phyloP scores from a whole-genome alignment of 805 yeast genomes.

The Kregervanrija delftensis region DNA sequence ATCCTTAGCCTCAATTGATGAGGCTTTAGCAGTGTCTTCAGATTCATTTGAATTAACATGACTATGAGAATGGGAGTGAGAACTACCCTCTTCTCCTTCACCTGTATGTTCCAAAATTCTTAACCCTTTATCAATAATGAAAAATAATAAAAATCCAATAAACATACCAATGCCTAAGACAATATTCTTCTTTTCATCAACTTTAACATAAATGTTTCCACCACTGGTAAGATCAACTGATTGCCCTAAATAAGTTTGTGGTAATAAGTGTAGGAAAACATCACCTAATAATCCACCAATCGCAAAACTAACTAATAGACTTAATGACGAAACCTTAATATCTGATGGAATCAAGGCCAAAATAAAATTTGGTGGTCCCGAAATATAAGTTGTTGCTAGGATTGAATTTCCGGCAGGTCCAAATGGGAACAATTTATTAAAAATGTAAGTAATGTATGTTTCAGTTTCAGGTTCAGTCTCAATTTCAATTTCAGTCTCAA shows the following conservation, averaged over 20 bases:
- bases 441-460: slow-evolving; percentile 31
- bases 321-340: slow-evolving; percentile 43
- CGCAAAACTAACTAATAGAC: slow-evolving; percentile 61
- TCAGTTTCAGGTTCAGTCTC: slow-evolving; percentile 5
- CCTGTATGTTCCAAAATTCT: slow-evolving; percentile 40
- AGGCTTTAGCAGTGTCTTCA: slow-evolving; percentile 5
- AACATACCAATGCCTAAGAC: slow-evolving; percentile 50
- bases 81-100: slow-evolving; percentile 31
- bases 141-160: slow-evolving; percentile 53
- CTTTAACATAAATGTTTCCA: slow-evolving; percentile 28
- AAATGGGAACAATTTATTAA: slow-evolving; percentile 39
- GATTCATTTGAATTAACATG: slow-evolving; percentile 4
- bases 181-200: slow-evolving; percentile 44
- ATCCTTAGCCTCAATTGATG: slow-evolving; percentile 12
- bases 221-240: slow-evolving; percentile 29
- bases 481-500: neutral
- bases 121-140: slow-evolving; percentile 54
- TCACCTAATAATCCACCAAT: slow-evolving; percentile 74
- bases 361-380: slow-evolving; percentile 57
- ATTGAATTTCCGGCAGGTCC: slow-evolving; percentile 58
- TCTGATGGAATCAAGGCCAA: slow-evolving; percentile 51
- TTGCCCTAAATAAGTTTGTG: slow-evolving; percentile 58
- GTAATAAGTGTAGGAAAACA: slow-evolving; percentile 63
- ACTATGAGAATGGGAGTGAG: slow-evolving; percentile 32
- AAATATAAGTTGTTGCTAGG: slow-evolving; percentile 56